A percentile compares a stretch with the other conserved stretches of the same genome.
phyloP scores from a whole-genome alignment of 352 stramenopile species.

The Pythium folliculosum region DNA sequence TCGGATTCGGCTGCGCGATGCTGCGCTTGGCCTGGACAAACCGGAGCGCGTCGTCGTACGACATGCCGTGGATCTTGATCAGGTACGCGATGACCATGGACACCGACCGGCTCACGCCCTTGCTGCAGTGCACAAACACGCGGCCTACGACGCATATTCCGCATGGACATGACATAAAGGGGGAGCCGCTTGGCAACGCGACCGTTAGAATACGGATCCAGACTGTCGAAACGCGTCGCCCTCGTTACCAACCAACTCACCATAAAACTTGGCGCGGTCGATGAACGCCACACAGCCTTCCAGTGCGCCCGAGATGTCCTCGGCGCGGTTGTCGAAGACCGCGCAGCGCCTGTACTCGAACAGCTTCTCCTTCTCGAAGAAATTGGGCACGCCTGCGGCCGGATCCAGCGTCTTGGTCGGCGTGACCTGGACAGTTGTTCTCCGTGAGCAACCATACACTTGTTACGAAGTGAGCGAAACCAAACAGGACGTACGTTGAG shows the following conservation, averaged over 20 bases:
- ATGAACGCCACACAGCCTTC: constrained; percentile 89
- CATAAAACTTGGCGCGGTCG: constrained; percentile 91
- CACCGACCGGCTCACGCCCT: constrained; percentile 88
- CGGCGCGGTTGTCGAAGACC: constrained; percentile 90
- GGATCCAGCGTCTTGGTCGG: constrained; percentile 78
- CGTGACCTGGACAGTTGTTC: constrained; percentile 51
- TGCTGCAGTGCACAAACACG: constrained; percentile 92
- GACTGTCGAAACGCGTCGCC: background rate
- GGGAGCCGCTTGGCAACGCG: constrained; percentile 17
- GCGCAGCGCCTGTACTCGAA: constrained; percentile 85
- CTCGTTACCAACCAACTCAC: constrained; percentile 34
- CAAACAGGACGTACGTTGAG: constrained; percentile 57
- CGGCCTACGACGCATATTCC: constrained; percentile 39
- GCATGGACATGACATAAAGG: background rate
- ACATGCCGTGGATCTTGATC: constrained; percentile 81
- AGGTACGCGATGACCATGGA: constrained; percentile 91
- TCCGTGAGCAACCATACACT: no score
- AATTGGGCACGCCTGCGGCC: constrained; percentile 87
- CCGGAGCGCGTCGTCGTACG: constrained; percentile 61
- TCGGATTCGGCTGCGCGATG: constrained; percentile 73
- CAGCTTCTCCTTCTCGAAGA: constrained; percentile 87
- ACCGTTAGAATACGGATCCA: constrained; percentile 1
- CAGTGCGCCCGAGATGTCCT: constrained; percentile 84
- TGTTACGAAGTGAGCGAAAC: no score
- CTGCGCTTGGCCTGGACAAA: constrained; percentile 56